Evolutionary conservation across 257 asterid species (phyloP).

Genomic region (Petunia axillaris): DNA sequence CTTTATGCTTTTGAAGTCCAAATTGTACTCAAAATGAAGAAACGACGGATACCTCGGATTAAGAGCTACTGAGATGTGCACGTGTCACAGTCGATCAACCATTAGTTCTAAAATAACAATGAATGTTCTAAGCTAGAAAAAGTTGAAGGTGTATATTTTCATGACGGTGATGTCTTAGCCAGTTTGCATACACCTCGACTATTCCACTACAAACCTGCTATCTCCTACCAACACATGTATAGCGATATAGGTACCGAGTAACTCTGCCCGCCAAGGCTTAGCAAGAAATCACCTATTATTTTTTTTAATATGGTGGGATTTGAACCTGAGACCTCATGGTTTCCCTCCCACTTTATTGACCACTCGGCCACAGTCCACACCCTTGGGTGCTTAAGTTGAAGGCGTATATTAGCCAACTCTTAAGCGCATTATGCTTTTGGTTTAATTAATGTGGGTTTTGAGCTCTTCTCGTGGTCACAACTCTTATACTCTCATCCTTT

Average conservation of each 20-base stretch:
- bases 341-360: too few relatives aligned
- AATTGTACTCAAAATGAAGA: neutral
- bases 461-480: neutral
- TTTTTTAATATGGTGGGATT: too few relatives aligned
- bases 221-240: too few relatives aligned
- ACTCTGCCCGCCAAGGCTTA: too few relatives aligned
- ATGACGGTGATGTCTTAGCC: too few relatives aligned
- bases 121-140: neutral
- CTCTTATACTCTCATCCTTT: neutral
- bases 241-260: too few relatives aligned
- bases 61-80: constrained; percentile 3
- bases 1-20: neutral
- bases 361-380: too few relatives aligned
- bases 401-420: neutral
- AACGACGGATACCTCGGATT: neutral
- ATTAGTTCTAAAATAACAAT: neutral
- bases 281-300: too few relatives aligned
- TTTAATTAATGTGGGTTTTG: neutral
- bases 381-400: too few relatives aligned
- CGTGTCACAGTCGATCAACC: neutral
- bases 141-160: neutral
- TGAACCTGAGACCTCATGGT: too few relatives aligned
- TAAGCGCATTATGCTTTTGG: neutral
- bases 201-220: too few relatives aligned
- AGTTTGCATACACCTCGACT: too few relatives aligned